These are phyloP conservation scores for Primulina huaijiensis DNA, from an alignment of 257 asterid species.

Conservation along the genomic window DNA sequence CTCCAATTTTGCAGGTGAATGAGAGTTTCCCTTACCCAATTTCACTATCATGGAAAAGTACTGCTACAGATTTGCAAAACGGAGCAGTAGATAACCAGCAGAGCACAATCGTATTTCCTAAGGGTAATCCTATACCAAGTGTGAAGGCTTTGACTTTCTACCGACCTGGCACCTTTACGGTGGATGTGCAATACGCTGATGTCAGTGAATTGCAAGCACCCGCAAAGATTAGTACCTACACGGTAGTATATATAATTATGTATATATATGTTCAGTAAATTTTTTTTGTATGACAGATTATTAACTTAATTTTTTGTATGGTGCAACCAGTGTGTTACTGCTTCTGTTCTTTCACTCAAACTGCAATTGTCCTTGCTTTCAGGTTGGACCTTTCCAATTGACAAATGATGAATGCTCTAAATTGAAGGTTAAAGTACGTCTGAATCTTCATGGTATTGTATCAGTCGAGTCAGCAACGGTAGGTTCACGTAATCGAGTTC, in stretches of 20 bases:
- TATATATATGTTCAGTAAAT: neutral
- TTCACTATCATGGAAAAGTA: constrained; percentile 74
- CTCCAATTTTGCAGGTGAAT: constrained; percentile 47
- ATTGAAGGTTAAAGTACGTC: constrained; percentile 74
- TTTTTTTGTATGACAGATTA: neutral
- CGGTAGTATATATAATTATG: constrained; percentile 38
- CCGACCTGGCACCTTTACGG: constrained; percentile 62
- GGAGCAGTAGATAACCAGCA: constrained; percentile 63
- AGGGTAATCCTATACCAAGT: constrained; percentile 88
- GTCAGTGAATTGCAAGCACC: constrained; percentile 68
- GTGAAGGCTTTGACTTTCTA: constrained; percentile 87
- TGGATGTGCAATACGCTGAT: constrained; percentile 78
- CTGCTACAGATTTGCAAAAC: constrained; percentile 60
- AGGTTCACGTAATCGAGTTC: constrained; percentile 25
- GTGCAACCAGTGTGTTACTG: neutral
- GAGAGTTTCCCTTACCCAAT: constrained; percentile 76
- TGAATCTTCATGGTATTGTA: constrained; percentile 82
- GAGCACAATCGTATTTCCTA: constrained; percentile 76
- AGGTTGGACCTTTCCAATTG: constrained; percentile 87
- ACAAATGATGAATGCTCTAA: constrained; percentile 59
- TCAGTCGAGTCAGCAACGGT: constrained; percentile 82
- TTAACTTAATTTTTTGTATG: too few species aligned
- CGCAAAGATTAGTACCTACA: constrained; percentile 73
- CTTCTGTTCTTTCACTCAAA: neutral
- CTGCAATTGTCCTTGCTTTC: constrained; percentile 18